These are phyloP conservation scores for Phytophthora cryptogea DNA, from an alignment of 352 stramenopile genomes.

Conservation along the genomic window DNA sequence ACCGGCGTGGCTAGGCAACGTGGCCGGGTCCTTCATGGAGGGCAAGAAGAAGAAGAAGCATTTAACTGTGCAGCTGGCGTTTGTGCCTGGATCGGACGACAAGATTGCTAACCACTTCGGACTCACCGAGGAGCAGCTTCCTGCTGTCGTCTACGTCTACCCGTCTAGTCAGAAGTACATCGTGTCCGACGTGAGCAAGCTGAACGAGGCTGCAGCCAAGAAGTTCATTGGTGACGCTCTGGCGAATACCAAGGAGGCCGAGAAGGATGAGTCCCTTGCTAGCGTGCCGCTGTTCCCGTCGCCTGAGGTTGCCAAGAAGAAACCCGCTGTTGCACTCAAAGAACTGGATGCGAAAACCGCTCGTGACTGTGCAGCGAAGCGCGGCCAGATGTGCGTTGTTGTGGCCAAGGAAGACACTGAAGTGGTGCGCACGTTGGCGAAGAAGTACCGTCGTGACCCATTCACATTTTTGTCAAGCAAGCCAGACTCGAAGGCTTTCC, in stretches of 20 bases:
- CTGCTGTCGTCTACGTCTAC: constrained; percentile 67
- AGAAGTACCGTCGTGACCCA: constrained; percentile 79
- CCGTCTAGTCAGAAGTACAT: constrained; percentile 51
- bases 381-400: constrained; percentile 79
- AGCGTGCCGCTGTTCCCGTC: constrained; percentile 66
- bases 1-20: constrained; percentile 57
- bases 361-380: constrained; percentile 48
- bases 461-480: constrained; percentile 63
- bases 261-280: constrained; percentile 38
- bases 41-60: constrained; percentile 70
- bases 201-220: constrained; percentile 57
- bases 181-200: constrained; percentile 30
- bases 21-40: constrained; percentile 62
- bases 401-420: constrained; percentile 46
- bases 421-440: constrained; percentile 61
- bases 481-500: constrained; percentile 39
- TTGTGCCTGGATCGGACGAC: constrained; percentile 62
- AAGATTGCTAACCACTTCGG: constrained; percentile 76
- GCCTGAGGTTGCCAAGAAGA: constrained; percentile 73
- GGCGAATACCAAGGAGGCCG: constrained; percentile 29
- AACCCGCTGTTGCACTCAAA: constrained; percentile 54
- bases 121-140: constrained; percentile 54
- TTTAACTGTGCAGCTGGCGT: constrained; percentile 53
- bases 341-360: constrained; percentile 42
- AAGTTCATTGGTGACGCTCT: constrained; percentile 62